These are phyloP conservation scores for Myxozyma melibiosi DNA, from an alignment of 805 yeast species.

Conservation along the genomic window DNA sequence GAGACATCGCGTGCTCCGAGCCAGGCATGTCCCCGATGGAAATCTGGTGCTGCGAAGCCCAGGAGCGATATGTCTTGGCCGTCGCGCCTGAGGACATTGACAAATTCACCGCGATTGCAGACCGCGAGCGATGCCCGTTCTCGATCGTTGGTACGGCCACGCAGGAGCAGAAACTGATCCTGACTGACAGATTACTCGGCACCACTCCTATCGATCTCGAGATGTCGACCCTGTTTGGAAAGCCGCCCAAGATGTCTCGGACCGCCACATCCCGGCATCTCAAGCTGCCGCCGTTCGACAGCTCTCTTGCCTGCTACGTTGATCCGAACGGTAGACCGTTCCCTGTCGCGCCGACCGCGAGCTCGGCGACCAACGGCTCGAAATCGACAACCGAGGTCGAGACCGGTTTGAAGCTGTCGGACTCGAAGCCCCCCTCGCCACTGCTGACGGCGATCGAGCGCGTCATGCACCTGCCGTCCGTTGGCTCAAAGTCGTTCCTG, in stretches of 20 bases:
- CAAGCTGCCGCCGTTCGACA: conserved; percentile 43
- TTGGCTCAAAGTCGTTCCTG: conserved; percentile 90
- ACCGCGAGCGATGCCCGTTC: conserved; percentile 93
- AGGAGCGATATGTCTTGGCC: conserved; percentile 95
- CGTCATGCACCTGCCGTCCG: conserved; percentile 87
- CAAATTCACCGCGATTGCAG: conserved; percentile 75
- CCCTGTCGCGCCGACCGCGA: background rate
- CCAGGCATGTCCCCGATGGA: conserved; percentile 99
- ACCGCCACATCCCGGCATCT: conserved; percentile 64
- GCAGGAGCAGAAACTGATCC: conserved; percentile 74
- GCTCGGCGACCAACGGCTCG: conserved; percentile 2
- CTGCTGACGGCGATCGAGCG: conserved; percentile 64
- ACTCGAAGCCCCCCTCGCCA: conserved; percentile 24
- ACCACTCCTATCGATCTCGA: conserved; percentile 92
- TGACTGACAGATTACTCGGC: conserved; percentile 76
- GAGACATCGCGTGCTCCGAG: conserved; percentile 87
- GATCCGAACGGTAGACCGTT: conserved; percentile 19
- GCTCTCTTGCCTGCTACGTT: conserved; percentile 40
- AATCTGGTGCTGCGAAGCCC: conserved; percentile 99
- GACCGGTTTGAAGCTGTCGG: conserved; percentile 9
- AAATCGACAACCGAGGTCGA: conserved; percentile 8
- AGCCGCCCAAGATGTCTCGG: conserved; percentile 94
- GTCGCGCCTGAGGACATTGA: conserved; percentile 78
- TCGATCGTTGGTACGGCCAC: conserved; percentile 97
- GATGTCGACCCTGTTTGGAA: conserved; percentile 92